Base-by-base conservation (phyloP, 257 asterid genomes). In the Gardenia jasminoides region DNA sequence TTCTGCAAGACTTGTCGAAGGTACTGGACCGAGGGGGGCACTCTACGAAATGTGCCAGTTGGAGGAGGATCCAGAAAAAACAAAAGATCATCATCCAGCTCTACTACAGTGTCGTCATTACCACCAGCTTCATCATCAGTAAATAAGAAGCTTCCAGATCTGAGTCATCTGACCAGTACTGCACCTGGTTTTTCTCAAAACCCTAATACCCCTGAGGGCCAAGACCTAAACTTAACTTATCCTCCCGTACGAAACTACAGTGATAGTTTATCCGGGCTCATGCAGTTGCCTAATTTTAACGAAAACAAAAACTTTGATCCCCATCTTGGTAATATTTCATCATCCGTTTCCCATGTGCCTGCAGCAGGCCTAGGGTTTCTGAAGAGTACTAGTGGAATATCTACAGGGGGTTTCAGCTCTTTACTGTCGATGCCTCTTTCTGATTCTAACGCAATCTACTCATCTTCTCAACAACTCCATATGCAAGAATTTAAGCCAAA, bases 11-110 rank as follows among this genome's bases (percentile, higher is more conserved):
- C 96, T 10, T 93, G 98, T 64, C 82, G 97, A 61, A 85, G 98
- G 87, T 93, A 93, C 58, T 94, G 98, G 98, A 94, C 98, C 12
- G 90, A 88, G 44, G 98, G 98, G 0, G 98, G 98, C 0, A 85
- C 97, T 3, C 65, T 94, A 10, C 81, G 98, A 17, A 94, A 82
- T 79, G 98, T 94, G 30, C 98, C 98, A 0, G 98, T 94, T 11
- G 98, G 98, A 8, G 98, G 98, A 3, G 98, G 97, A 43, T 92
- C 97, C 0, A 83, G 98, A 10, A 94, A 94, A 66, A 88, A 91
- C 86, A 91, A 84, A 50, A 84, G 92, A 84, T 82, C 93, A 7
- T 82, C 88, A 1, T 64, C 83, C 28, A 44, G 82, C 4, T 2
- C 48, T 44, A 44, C 48, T 12, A 54, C 80, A 1, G 30, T 76